Conservation (phyloP, 2,329 filamentous ascomycete genomes). For the Beauveria caledonica region DNA sequence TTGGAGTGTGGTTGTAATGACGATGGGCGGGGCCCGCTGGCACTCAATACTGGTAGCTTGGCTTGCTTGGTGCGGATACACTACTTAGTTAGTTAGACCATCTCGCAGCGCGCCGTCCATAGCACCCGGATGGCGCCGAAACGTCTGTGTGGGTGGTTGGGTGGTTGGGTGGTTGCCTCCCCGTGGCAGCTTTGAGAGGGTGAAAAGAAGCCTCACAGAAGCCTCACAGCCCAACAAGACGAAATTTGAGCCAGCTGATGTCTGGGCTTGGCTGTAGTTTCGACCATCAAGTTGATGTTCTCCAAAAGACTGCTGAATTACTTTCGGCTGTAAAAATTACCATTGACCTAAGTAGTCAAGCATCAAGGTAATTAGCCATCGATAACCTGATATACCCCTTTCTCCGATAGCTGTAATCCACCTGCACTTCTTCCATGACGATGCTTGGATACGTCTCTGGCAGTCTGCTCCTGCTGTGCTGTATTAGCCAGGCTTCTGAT, state of each 20-base stretch:
- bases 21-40: neutral
- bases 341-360: no score
- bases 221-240: neutral
- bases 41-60: neutral
- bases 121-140: neutral
- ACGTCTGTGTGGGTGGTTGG: neutral
- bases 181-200: no score
- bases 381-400: neutral
- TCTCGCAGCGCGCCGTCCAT: neutral
- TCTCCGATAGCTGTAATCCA: no score
- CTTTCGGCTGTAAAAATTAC: no score
- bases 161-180: neutral
- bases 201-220: neutral
- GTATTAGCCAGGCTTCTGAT: neutral
- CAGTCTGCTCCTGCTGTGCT: neutral
- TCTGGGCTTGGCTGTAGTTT: neutral
- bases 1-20: slow-evolving; percentile 5
- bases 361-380: neutral
- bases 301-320: no score
- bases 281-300: no score
- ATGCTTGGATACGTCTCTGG: neutral
- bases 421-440: neutral
- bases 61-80: neutral
- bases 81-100: no score
- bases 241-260: neutral